Evolutionary conservation across 2,329 filamentous ascomycete genomes (phyloP).

Genomic region (Paraphaeosphaeria minitans): DNA sequence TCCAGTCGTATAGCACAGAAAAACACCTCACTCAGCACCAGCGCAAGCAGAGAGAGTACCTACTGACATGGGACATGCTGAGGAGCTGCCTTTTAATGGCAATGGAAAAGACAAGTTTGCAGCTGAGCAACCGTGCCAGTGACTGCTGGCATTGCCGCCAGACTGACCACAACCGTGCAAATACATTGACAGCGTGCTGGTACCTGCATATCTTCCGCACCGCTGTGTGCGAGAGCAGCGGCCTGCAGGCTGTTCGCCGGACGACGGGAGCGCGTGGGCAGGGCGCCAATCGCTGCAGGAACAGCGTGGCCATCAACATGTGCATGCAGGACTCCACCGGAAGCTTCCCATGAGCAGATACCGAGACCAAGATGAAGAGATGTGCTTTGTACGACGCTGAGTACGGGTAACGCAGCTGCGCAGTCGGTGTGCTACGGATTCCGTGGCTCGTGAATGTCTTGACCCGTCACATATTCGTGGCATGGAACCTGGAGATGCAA

Average conservation of each 20-base stretch:
- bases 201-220: slow-evolving; percentile 20
- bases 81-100: slow-evolving; percentile 17
- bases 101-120: slow-evolving; percentile 19
- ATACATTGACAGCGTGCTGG: slow-evolving; percentile 22
- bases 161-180: slow-evolving; percentile 30
- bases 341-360: slow-evolving; percentile 12
- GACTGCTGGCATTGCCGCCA: slow-evolving; percentile 28
- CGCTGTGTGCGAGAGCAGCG: slow-evolving; percentile 29
- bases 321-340: slow-evolving; percentile 20
- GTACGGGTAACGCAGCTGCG: slow-evolving; percentile 5
- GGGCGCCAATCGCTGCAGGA: slow-evolving; percentile 31
- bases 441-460: not conserved
- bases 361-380: slow-evolving; percentile 16
- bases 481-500: not conserved
- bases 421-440: slow-evolving; percentile 17
- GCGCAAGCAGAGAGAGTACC: slow-evolving; percentile 1
- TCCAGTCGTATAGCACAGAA: not conserved
- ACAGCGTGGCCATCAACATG: slow-evolving; percentile 18
- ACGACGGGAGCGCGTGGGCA: slow-evolving; percentile 7
- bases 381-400: slow-evolving; percentile 14
- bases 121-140: slow-evolving; percentile 15
- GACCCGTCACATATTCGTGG: not conserved
- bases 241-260: slow-evolving; percentile 16
- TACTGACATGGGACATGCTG: not conserved
- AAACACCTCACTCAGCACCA: slow-evolving; percentile 5